Conservation (phyloP, 768 basidiomycete species). For the Hortiboletus campestris region DNA sequence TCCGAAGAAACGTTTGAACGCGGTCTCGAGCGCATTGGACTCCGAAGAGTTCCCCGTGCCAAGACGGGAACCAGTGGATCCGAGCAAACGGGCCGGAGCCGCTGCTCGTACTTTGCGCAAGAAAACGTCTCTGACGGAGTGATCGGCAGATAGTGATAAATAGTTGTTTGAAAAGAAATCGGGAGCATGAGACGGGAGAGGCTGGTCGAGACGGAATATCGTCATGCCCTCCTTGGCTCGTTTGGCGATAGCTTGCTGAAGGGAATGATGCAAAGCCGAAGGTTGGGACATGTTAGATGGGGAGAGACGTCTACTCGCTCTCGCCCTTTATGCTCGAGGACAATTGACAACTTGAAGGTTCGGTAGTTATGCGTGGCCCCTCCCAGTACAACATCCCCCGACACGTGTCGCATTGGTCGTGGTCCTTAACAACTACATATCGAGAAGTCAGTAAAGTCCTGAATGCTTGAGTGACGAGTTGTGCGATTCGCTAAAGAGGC, state of each 20-base stretch:
- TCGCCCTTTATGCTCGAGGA: constrained; percentile 9
- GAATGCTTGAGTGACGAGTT: not conserved
- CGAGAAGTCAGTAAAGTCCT: not conserved
- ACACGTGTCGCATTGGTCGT: not conserved
- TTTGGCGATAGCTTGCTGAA: constrained; percentile 12
- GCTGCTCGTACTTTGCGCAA: constrained; percentile 32
- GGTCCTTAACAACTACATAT: not conserved
- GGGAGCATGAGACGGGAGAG: constrained; percentile 19
- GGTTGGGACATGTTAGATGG: constrained; percentile 8
- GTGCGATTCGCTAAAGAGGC: not conserved
- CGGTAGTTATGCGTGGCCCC: not conserved
- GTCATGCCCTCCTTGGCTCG: constrained; percentile 9
- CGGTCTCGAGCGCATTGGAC: constrained; percentile 12
- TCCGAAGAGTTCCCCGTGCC: constrained; percentile 37
- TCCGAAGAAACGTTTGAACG: constrained; percentile 15
- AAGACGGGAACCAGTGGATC: constrained; percentile 52
- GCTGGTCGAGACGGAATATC: constrained; percentile 11
- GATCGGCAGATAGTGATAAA: constrained; percentile 42
- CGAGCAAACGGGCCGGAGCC: constrained; percentile 31
- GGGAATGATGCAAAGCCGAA: constrained; percentile 10
- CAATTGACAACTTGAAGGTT: not conserved
- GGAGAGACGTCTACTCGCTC: not conserved
- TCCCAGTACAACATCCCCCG: not conserved
- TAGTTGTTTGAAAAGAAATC: constrained; percentile 53
- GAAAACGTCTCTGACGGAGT: constrained; percentile 26